Conservation (phyloP, 306 rosid genomes). For the Pyrus betulifolia region DNA sequence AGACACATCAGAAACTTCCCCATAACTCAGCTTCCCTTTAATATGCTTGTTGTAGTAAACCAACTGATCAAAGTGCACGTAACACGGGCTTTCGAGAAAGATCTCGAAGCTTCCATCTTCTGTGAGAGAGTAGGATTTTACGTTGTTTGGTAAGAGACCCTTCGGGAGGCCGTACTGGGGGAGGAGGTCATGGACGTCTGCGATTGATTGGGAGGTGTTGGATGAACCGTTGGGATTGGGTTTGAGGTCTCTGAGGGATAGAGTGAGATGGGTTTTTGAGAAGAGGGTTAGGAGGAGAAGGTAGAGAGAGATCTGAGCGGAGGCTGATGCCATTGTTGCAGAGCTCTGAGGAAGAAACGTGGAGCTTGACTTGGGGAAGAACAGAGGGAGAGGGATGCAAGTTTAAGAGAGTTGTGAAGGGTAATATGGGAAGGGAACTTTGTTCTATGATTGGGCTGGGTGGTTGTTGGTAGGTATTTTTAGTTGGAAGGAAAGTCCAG, state of each 20-base stretch:
- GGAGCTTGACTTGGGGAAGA: background rate
- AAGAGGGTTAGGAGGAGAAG: conserved; percentile 17
- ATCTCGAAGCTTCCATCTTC: conserved; percentile 42
- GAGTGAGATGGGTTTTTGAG: conserved; percentile 12
- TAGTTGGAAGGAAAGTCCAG: background rate
- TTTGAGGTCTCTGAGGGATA: conserved; percentile 11
- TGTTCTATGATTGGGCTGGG: background rate
- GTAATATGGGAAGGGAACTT: background rate
- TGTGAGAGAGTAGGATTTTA: conserved; percentile 49
- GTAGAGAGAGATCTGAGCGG: conserved; percentile 8
- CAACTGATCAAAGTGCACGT: conserved; percentile 38
- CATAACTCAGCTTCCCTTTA: conserved; percentile 41
- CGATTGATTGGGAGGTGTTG: background rate
- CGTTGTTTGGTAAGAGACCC: conserved; percentile 69
- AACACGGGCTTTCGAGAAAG: conserved; percentile 43
- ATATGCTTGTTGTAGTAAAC: conserved; percentile 49
- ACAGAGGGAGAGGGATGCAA: background rate
- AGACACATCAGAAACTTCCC: conserved; percentile 43
- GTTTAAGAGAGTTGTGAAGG: background rate
- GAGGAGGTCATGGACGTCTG: conserved; percentile 60
- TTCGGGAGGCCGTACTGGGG: conserved; percentile 57
- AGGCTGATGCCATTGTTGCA: conserved; percentile 28
- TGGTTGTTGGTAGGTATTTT: background rate
- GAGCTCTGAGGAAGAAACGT: background rate
- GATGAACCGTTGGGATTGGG: conserved; percentile 1